Evolutionary conservation across 1,139 yeast genomes (phyloP).

Genomic region (Pichia kudriavzevii): DNA sequence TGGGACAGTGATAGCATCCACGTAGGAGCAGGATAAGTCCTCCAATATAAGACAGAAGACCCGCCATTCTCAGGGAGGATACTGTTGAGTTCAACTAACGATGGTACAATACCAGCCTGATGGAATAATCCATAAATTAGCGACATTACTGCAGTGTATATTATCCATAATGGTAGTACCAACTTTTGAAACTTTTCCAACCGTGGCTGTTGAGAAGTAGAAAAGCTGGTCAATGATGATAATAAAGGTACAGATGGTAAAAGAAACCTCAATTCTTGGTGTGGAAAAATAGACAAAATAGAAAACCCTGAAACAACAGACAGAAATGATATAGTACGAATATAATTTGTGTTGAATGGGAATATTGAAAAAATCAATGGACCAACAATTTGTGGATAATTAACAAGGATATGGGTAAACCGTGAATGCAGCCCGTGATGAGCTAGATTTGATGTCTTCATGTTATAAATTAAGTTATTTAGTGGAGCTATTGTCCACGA

Average conservation of each 20-base stretch:
- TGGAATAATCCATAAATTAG: slow-evolving; percentile 73
- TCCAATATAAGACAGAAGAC: slow-evolving; percentile 70
- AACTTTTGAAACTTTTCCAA: slow-evolving; percentile 3
- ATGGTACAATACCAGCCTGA: slow-evolving; percentile 84
- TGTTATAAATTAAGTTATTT: slow-evolving; percentile 70
- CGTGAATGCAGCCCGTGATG: slow-evolving; percentile 79
- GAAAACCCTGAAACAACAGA: slow-evolving; percentile 56
- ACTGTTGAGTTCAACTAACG: slow-evolving; percentile 36
- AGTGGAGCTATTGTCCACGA: slow-evolving; percentile 57
- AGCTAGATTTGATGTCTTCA: slow-evolving; percentile 49
- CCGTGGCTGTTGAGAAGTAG: not conserved
- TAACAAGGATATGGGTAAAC: slow-evolving; percentile 65
- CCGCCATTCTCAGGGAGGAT: not conserved
- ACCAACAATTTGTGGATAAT: slow-evolving; percentile 75
- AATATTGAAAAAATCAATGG: slow-evolving; percentile 48
- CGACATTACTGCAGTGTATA: slow-evolving; percentile 55
- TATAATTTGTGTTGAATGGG: slow-evolving; percentile 28
- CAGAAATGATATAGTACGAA: slow-evolving; percentile 45
- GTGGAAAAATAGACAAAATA: slow-evolving; percentile 67
- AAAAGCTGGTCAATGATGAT: slow-evolving; percentile 6
- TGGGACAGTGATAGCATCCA: slow-evolving; percentile 47
- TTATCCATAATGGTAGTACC: slow-evolving; percentile 42
- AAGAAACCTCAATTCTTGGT: slow-evolving; percentile 85
- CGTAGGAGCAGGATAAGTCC: slow-evolving; percentile 87
- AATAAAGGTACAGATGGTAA: slow-evolving; percentile 69